Percentiles rank a stretch among this genome's conserved stretches.
phyloP scores from a whole-genome alignment of 2,329 filamentous ascomycete genomes.

The Pseudomassariella vexata region DNA sequence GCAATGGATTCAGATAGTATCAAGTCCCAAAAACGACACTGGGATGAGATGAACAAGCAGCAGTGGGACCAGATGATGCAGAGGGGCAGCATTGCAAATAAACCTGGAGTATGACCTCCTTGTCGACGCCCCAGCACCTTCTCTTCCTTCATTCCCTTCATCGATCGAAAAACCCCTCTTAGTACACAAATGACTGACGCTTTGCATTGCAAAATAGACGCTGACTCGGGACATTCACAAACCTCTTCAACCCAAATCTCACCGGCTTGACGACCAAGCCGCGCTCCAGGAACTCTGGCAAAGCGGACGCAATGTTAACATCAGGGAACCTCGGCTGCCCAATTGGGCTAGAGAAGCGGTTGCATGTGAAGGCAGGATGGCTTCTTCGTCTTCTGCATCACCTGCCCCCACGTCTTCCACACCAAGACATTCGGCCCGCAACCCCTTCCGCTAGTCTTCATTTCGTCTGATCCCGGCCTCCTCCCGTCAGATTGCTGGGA shows the following conservation, averaged over 20 bases:
- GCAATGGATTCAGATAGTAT: too few relatives aligned
- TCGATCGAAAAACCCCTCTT: too few relatives aligned
- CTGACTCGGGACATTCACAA: conserved; percentile 2
- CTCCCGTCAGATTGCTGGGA: too few relatives aligned
- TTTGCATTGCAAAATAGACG: conserved; percentile 7
- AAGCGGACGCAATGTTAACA: conserved; percentile 7
- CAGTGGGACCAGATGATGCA: too few relatives aligned
- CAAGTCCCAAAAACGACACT: too few relatives aligned
- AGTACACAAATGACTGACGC: too few relatives aligned
- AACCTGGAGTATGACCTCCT: too few relatives aligned
- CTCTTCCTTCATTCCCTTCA: too few relatives aligned
- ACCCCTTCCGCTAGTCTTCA: conserved; percentile 2
- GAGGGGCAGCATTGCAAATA: too few relatives aligned
- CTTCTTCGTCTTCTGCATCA: conserved; percentile 2
- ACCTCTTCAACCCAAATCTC: conserved; percentile 17
- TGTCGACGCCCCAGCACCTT: too few relatives aligned
- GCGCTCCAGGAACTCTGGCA: conserved; percentile 15
- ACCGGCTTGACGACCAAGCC: conserved; percentile 18
- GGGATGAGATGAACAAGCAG: too few relatives aligned
- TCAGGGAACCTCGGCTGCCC: conserved; percentile 17
- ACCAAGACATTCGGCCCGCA: not conserved
- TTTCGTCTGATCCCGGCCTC: not conserved
- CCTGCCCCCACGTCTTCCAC: conserved; percentile 2
- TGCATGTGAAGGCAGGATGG: conserved; percentile 7
- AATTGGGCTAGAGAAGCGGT: conserved; percentile 20